Base-by-base conservation (phyloP, 768 basidiomycete species). In the Collybia sp. region DNA sequence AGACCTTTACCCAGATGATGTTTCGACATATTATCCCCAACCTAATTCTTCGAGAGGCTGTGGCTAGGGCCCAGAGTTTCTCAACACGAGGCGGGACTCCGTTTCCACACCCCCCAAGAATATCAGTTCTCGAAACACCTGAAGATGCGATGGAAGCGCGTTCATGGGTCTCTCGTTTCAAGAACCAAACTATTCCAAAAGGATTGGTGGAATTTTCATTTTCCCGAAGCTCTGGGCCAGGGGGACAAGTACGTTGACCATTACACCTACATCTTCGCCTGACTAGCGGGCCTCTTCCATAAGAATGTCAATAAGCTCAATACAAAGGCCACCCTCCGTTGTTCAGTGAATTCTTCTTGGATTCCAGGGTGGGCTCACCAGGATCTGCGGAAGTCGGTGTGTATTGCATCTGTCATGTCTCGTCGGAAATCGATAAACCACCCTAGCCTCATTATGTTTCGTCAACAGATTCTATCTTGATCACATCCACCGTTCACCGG, bases 251-350 rank as follows among this genome's bases (percentile, higher is more conserved):
- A 40, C 35, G 68, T 53, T 37, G 25, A 37, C 17, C 13, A 33
- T 25, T 15, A 12, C 38, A 6, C 34, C 17, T 40, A 35, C 17
- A 12, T 44, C 40, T 17, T 16, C 42, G 13, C n/a, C 31, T 30
- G 44, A 32, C 19, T 25, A 15, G 32, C 33, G 20, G 36, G 18
- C 30, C 43, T 34, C 20, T 19, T 33, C 13, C 10, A 18, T 13
- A n/a, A 91, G 87, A 88, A 92, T 53, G 89, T 92, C 33, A 92
- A 92, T 58, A 92, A 90, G 66, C 77, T 91, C n/a, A 90, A 88
- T 48, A 91, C 89, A 12, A 91, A 91, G 59, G 85, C 78, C 0
- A 83, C 79, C 0, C 53, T 85, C 12, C 72, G 83, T 35, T 87
- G 84, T 54, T 61, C 71, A 5, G 42, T 88, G 8, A 66, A 80